Evolutionary conservation across 2,329 filamentous ascomycete genomes (phyloP).

Genomic region (Diaporthe ampelina): DNA sequence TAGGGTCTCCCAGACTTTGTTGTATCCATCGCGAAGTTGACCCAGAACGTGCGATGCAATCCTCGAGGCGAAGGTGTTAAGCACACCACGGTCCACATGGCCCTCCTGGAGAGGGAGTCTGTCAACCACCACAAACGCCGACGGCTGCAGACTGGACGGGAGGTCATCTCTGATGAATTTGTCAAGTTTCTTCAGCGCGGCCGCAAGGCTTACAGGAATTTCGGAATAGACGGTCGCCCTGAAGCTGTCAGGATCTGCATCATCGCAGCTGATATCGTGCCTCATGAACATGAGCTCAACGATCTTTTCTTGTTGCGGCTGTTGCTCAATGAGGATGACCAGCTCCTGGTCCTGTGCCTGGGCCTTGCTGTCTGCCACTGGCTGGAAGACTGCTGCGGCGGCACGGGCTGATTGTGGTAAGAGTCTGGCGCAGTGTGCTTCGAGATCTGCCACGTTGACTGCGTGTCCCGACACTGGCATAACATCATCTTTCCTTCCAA

Average conservation of each 20-base stretch:
- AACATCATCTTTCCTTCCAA: conserved; percentile 48
- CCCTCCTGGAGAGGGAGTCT: conserved; percentile 49
- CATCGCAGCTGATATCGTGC: conserved; percentile 44
- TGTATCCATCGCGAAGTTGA: conserved; percentile 46
- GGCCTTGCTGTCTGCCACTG: not conserved
- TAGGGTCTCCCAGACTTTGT: conserved; percentile 51
- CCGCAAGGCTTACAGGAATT: conserved; percentile 50
- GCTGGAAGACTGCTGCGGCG: conserved; percentile 46
- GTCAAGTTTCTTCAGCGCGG: conserved; percentile 56
- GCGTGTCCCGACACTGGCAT: conserved; percentile 53
- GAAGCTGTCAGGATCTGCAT: conserved; percentile 44
- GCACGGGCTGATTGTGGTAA: conserved; percentile 50
- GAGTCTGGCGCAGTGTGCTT: conserved; percentile 52
- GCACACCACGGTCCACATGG: conserved; percentile 51
- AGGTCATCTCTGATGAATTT: conserved; percentile 57
- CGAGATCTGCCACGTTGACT: conserved; percentile 56
- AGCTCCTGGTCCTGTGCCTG: conserved; percentile 40
- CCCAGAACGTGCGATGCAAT: conserved; percentile 44
- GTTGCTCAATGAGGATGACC: conserved; percentile 53
- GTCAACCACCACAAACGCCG: conserved; percentile 57
- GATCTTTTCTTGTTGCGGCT: conserved; percentile 44
- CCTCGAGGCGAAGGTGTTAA: conserved; percentile 50
- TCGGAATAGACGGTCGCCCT: conserved; percentile 40
- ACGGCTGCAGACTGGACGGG: conserved; percentile 63
- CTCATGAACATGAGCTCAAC: conserved; percentile 43